Conservation (phyloP, 305 asterid genomes). For the Fraxinus dipetala region DNA sequence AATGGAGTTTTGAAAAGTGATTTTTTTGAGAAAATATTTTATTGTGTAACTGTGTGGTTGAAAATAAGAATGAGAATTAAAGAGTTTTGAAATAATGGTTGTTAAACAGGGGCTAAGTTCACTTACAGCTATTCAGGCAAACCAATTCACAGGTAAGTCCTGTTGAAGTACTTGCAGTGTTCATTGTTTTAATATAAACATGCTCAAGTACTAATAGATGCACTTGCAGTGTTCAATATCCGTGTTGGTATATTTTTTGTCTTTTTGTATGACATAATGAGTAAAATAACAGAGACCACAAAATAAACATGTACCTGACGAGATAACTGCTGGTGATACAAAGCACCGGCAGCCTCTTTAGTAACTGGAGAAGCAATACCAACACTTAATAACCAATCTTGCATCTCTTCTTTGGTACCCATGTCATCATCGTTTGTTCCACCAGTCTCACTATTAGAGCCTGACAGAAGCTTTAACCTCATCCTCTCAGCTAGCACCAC, state of each 20-base stretch:
- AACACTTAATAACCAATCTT: slow-evolving; percentile 88
- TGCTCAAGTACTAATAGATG: not conserved
- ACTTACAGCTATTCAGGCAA: not conserved
- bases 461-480: slow-evolving; percentile 82
- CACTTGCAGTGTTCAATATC: not conserved
- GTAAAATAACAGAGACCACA: not conserved
- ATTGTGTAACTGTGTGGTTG: too few relatives aligned
- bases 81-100: too few relatives aligned
- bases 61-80: too few relatives aligned
- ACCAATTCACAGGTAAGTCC: not conserved
- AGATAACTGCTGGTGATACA: slow-evolving; percentile 93
- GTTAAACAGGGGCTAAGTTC: too few relatives aligned
- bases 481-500: slow-evolving; percentile 94
- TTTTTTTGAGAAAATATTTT: too few relatives aligned
- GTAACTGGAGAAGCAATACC: slow-evolving; percentile 97
- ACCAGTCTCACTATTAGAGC: slow-evolving; percentile 60
- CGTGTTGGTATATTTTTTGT: not conserved
- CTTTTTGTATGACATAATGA: not conserved
- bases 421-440: slow-evolving; percentile 71
- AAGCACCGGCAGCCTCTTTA: slow-evolving; percentile 94
- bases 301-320: slow-evolving; percentile 63
- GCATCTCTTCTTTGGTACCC: slow-evolving; percentile 96
- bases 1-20: too few relatives aligned
- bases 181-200: not conserved
- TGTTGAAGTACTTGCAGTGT: not conserved